These are phyloP conservation scores for Coemansia sp. DNA, from an alignment of 192 early-diverging fungal genomes.

Conservation along the genomic window DNA sequence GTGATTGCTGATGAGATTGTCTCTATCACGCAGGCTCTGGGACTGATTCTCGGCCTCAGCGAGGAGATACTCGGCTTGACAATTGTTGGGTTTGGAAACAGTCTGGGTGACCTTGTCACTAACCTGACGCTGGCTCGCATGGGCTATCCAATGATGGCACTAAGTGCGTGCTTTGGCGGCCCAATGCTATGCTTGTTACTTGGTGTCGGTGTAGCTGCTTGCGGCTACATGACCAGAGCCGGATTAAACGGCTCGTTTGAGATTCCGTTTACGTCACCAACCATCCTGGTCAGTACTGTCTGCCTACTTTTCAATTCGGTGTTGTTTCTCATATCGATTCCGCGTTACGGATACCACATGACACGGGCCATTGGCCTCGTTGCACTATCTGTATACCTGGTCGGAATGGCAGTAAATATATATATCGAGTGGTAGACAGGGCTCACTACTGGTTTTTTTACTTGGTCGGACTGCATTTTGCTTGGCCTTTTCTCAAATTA, in stretches of 20 bases:
- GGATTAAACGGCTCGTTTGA: conserved; percentile 52
- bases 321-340: conserved; percentile 61
- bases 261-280: conserved; percentile 61
- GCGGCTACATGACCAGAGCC: conserved; percentile 54
- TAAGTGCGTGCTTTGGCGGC: conserved; percentile 90
- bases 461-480: neutral
- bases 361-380: conserved; percentile 59
- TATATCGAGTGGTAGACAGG: conserved; percentile 53
- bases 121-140: conserved; percentile 87
- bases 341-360: conserved; percentile 64
- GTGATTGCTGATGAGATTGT: conserved; percentile 90
- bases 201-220: conserved; percentile 78
- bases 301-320: conserved; percentile 65
- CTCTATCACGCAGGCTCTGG: conserved; percentile 77
- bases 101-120: conserved; percentile 87
- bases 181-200: conserved; percentile 90
- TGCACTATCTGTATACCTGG: conserved; percentile 59
- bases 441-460: neutral
- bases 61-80: conserved; percentile 81
- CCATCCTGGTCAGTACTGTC: conserved; percentile 67
- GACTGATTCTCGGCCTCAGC: conserved; percentile 71
- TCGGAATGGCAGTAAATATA: conserved; percentile 64
- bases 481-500: neutral
- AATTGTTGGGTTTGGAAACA: conserved; percentile 84
- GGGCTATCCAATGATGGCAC: conserved; percentile 92